A percentile compares a stretch with the other conserved stretches of the same genome.
These are phyloP conservation scores for Oehlia diaphana DNA, from an alignment of 192 early-diverging fungal genomes.

Conservation along the genomic window DNA sequence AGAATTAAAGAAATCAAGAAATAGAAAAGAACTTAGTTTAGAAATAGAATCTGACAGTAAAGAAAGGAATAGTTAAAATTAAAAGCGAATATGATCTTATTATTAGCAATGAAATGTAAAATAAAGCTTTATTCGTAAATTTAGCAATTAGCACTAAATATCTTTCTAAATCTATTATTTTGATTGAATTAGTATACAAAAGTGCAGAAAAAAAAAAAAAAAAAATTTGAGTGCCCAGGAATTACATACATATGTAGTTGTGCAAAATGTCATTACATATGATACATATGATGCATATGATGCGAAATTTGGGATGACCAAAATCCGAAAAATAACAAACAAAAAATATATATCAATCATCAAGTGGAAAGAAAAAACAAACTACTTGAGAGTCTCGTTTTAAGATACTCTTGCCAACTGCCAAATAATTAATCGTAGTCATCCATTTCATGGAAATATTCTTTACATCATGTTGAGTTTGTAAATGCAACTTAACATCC, in stretches of 20 bases:
- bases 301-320: too few relatives aligned
- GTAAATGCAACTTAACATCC: background rate
- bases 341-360: background rate
- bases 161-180: too few relatives aligned
- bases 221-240: too few relatives aligned
- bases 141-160: too few relatives aligned
- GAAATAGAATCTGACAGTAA: background rate
- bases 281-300: too few relatives aligned
- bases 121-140: too few relatives aligned
- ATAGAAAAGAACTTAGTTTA: background rate
- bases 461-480: background rate
- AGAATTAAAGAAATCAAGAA: background rate
- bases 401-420: background rate
- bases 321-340: background rate
- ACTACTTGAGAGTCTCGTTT: constrained; percentile 1
- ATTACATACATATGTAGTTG: too few relatives aligned
- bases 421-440: background rate
- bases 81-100: too few relatives aligned
- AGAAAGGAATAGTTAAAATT: background rate
- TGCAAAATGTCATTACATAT: too few relatives aligned
- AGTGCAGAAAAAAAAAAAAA: too few relatives aligned
- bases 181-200: too few relatives aligned
- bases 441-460: background rate
- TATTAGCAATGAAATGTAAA: too few relatives aligned
- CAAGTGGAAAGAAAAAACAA: constrained; percentile 14